These are phyloP conservation scores for Verticillium isaacii DNA, from an alignment of 2,329 filamentous ascomycete genomes.

Conservation along the genomic window DNA sequence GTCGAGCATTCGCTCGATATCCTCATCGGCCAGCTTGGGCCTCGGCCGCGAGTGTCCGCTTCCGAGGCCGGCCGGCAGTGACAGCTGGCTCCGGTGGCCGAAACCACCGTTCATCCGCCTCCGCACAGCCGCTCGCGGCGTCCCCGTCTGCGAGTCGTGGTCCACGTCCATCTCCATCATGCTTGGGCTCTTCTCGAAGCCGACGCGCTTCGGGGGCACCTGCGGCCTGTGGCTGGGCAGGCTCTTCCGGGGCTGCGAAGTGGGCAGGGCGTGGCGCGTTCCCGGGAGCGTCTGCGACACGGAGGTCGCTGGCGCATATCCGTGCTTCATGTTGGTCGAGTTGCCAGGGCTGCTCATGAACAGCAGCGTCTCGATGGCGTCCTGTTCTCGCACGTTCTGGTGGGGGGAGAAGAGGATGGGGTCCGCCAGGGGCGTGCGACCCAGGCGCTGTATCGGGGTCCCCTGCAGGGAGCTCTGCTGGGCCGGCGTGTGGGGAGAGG, in stretches of 20 bases:
- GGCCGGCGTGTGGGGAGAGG: constrained; percentile 30
- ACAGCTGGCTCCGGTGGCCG: constrained; percentile 33
- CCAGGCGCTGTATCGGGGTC: constrained; percentile 26
- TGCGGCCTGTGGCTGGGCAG: constrained; percentile 44
- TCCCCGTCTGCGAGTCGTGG: constrained; percentile 29
- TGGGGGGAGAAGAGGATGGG: constrained; percentile 63
- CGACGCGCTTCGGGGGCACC: constrained; percentile 37
- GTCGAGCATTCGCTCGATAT: constrained; percentile 56
- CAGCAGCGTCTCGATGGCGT: constrained; percentile 73
- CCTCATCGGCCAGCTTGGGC: constrained; percentile 44
- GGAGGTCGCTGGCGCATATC: constrained; percentile 40
- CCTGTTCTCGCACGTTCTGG: constrained; percentile 68
- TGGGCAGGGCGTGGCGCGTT: constrained; percentile 36
- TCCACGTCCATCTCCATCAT: constrained; percentile 40
- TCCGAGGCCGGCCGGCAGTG: constrained; percentile 45
- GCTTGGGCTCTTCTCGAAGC: constrained; percentile 41
- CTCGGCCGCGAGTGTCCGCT: constrained; percentile 30
- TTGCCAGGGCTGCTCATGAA: constrained; percentile 80
- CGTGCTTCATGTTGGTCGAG: constrained; percentile 56
- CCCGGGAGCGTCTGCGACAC: constrained; percentile 5
- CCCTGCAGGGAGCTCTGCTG: constrained; percentile 8
- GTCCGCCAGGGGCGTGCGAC: constrained; percentile 34
- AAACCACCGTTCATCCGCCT: constrained; percentile 16
- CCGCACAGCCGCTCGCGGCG: constrained; percentile 21
- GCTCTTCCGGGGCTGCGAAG: constrained; percentile 44